These are phyloP conservation scores for Cordia subcordata DNA, from an alignment of 257 asterid genomes.

Conservation along the genomic window DNA sequence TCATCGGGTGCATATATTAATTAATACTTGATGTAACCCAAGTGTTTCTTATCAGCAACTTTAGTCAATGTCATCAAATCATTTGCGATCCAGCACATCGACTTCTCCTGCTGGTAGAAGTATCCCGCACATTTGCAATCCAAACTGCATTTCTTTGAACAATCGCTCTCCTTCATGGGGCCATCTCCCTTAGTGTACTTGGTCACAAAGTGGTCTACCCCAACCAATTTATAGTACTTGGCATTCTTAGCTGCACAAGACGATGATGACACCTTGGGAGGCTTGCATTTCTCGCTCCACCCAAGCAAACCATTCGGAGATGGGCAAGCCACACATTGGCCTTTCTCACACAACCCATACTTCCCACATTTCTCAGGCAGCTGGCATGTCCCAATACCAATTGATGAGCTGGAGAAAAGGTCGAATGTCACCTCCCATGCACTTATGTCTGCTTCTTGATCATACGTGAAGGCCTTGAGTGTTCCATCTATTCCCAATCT, in stretches of 20 bases:
- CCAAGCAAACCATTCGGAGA: slow-evolving; percentile 22
- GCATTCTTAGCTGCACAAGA: slow-evolving; percentile 6
- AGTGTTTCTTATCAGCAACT: slow-evolving; percentile 2
- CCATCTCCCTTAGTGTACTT: slow-evolving; percentile 22
- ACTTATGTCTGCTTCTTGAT: neutral
- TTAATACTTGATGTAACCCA: slow-evolving; percentile 1
- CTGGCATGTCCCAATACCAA: slow-evolving; percentile 13
- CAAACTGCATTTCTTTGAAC: slow-evolving; percentile 17
- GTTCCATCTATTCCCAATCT: slow-evolving; percentile 44
- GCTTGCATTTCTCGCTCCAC: slow-evolving; percentile 21
- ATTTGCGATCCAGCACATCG: slow-evolving; percentile 1
- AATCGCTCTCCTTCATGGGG: slow-evolving; percentile 10
- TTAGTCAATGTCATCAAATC: slow-evolving; percentile 1
- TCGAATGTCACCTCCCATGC: slow-evolving; percentile 18
- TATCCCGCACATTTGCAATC: slow-evolving; percentile 25
- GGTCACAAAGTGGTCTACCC: slow-evolving; percentile 18
- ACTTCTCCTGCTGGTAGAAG: slow-evolving; percentile 15
- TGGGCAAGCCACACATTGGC: slow-evolving; percentile 27
- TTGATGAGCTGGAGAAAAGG: neutral
- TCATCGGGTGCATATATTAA: neutral
- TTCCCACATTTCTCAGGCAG: slow-evolving; percentile 21
- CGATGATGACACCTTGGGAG: slow-evolving; percentile 21
- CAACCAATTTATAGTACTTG: slow-evolving; percentile 19
- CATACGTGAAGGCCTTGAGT: slow-evolving; percentile 27
- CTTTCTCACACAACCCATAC: slow-evolving; percentile 15